These are phyloP conservation scores for Microsporum canis DNA, from an alignment of 2,329 filamentous ascomycete species.

Conservation along the genomic window DNA sequence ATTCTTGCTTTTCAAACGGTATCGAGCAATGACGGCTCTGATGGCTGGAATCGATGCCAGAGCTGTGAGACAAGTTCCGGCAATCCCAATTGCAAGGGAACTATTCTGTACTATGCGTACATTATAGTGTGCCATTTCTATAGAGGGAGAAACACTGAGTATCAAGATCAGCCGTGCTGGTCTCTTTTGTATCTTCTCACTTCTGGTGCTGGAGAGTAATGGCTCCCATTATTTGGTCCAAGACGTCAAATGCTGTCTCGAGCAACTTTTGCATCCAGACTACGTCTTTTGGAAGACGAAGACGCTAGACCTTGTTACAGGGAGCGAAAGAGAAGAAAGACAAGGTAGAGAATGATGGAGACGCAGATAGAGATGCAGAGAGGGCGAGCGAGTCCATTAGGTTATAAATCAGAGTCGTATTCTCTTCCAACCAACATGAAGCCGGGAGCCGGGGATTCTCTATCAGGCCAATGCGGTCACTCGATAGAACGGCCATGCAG, in stretches of 20 bases:
- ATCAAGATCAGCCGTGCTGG: too few species aligned
- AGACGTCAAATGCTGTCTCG: background rate
- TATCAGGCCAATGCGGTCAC: background rate
- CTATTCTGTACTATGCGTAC: background rate
- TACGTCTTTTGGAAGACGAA: background rate
- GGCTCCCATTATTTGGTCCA: background rate
- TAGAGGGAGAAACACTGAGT: background rate
- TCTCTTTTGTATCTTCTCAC: background rate
- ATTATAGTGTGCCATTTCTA: background rate
- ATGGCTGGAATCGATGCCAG: conserved; percentile 18
- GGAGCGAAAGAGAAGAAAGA: background rate
- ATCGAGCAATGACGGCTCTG: conserved; percentile 9
- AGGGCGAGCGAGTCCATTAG: too few species aligned
- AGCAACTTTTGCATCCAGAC: background rate
- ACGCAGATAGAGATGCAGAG: background rate
- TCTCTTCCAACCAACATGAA: background rate
- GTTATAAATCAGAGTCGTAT: background rate
- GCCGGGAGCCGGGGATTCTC: background rate
- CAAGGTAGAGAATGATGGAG: background rate
- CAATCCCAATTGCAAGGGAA: background rate
- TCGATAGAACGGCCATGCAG: background rate
- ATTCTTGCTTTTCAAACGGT: conserved; percentile 5
- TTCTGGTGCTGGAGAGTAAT: background rate
- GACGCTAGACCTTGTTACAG: too few species aligned
- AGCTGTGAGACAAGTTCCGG: background rate